phyloP scores from a whole-genome alignment of 176 grass and related monocot species.

The Zizania latifolia region DNA sequence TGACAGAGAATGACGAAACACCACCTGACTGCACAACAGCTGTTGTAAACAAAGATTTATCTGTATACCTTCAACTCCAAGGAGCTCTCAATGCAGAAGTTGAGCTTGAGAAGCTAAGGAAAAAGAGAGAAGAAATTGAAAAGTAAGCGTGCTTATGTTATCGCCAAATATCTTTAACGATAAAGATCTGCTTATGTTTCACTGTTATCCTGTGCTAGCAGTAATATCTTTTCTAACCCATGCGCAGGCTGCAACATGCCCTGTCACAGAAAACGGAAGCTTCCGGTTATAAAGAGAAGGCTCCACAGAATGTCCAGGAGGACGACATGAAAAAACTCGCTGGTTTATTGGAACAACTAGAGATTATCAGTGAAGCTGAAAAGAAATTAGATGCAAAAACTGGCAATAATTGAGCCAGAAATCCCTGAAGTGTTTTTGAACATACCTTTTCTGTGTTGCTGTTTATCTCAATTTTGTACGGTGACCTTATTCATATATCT shows the following conservation, averaged over 20 bases:
- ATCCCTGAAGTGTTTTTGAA: neutral
- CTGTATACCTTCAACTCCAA: constrained; percentile 80
- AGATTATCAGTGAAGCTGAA: constrained; percentile 59
- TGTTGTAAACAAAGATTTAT: constrained; percentile 67
- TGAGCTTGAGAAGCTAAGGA: constrained; percentile 60
- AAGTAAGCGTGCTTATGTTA: constrained; percentile 27
- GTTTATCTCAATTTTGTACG: neutral
- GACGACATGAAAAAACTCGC: constrained; percentile 59
- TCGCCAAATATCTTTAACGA: neutral
- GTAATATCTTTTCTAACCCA: constrained; percentile 1
- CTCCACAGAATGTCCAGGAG: constrained; percentile 48
- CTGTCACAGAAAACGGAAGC: constrained; percentile 43
- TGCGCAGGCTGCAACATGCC: constrained; percentile 41
- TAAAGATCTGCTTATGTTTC: neutral
- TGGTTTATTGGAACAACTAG: constrained; percentile 50
- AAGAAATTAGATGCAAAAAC: constrained; percentile 40
- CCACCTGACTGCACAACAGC: constrained; percentile 61
- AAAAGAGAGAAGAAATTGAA: constrained; percentile 57
- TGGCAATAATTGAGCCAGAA: neutral
- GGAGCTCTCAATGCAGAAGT: constrained; percentile 60
- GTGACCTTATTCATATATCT: neutral
- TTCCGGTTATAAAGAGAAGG: constrained; percentile 59
- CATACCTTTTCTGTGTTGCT: neutral
- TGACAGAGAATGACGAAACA: constrained; percentile 43
- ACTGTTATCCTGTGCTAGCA: neutral